These are phyloP conservation scores for Lentinula novae-zelandiae DNA, from an alignment of 1,284 basidiomycete genomes.

Conservation along the genomic window DNA sequence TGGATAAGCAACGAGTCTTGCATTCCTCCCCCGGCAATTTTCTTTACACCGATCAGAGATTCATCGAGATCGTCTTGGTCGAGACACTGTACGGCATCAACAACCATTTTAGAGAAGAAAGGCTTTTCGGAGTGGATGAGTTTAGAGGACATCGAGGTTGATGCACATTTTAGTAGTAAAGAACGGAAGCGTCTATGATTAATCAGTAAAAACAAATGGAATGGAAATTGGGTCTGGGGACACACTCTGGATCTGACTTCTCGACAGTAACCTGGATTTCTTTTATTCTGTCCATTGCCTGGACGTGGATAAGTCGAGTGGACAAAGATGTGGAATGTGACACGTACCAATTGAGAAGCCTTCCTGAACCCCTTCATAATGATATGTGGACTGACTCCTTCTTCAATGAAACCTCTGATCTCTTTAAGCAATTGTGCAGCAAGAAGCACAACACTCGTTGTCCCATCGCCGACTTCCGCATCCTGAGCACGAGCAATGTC, in stretches of 20 bases:
- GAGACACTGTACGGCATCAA: constrained; percentile 91
- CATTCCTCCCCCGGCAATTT: constrained; percentile 98
- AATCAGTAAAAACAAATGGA: constrained; percentile 12
- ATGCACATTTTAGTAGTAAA: constrained; percentile 92
- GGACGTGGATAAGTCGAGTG: constrained; percentile 17
- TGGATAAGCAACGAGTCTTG: constrained; percentile 88
- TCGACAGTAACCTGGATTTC: constrained; percentile 91
- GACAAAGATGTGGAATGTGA: constrained; percentile 15
- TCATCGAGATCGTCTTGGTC: constrained; percentile 96
- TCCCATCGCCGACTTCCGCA: constrained; percentile 98
- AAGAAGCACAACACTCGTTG: constrained; percentile 91
- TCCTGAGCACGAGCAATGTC: constrained; percentile 98
- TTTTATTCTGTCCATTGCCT: constrained; percentile 87
- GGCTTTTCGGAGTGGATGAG: constrained; percentile 98
- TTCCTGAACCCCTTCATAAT: constrained; percentile 96
- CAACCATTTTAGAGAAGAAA: constrained; percentile 99
- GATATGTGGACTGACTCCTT: constrained; percentile 95
- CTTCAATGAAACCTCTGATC: constrained; percentile 89
- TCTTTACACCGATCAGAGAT: constrained; percentile 97
- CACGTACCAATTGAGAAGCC: constrained; percentile 80
- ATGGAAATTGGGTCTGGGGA: neutral
- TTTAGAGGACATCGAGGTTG: constrained; percentile 99
- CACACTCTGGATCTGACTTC: constrained; percentile 86
- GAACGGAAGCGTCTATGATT: constrained; percentile 81
- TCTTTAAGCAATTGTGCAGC: constrained; percentile 96